Evolutionary conservation across 306 rosid species (phyloP).

Genomic region (Ceratonia siliqua): DNA sequence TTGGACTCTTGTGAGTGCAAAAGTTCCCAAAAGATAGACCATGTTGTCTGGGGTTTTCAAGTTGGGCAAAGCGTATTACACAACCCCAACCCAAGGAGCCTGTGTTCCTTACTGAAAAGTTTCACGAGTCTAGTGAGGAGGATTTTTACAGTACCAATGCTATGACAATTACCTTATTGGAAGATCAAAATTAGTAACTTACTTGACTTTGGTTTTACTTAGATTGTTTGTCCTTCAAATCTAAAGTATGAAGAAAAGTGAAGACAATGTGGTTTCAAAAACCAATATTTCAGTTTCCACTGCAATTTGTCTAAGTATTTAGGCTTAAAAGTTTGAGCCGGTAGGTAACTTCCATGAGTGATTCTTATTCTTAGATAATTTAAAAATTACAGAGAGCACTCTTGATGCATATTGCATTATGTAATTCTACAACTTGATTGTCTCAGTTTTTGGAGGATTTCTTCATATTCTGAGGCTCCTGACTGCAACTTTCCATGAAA

Average conservation of each 20-base stretch:
- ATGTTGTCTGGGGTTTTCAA: conserved; percentile 48
- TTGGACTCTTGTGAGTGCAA: conserved; percentile 54
- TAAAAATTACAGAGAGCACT: too few species aligned
- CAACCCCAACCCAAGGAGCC: conserved; percentile 30
- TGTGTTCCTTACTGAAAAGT: not conserved
- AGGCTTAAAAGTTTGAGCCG: too few species aligned
- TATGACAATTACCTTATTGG: not conserved
- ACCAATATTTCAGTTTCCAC: too few species aligned
- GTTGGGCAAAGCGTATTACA: conserved; percentile 31
- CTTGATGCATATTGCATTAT: not conserved
- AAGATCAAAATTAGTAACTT: not conserved
- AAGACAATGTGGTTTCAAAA: not conserved
- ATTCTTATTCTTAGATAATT: too few species aligned
- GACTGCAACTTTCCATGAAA: not conserved
- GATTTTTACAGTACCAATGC: not conserved
- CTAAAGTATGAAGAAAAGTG: not conserved
- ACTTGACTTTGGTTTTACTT: too few species aligned
- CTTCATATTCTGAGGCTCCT: not conserved
- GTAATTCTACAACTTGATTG: not conserved
- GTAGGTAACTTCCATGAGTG: too few species aligned
- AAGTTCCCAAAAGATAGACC: conserved; percentile 45
- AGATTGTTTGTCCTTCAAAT: too few species aligned
- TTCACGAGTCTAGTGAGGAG: not conserved
- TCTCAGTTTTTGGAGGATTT: not conserved
- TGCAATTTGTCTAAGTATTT: too few species aligned